These are phyloP conservation scores for Eucalyptus cloeziana DNA, from an alignment of 345 rosid species.

Conservation along the genomic window DNA sequence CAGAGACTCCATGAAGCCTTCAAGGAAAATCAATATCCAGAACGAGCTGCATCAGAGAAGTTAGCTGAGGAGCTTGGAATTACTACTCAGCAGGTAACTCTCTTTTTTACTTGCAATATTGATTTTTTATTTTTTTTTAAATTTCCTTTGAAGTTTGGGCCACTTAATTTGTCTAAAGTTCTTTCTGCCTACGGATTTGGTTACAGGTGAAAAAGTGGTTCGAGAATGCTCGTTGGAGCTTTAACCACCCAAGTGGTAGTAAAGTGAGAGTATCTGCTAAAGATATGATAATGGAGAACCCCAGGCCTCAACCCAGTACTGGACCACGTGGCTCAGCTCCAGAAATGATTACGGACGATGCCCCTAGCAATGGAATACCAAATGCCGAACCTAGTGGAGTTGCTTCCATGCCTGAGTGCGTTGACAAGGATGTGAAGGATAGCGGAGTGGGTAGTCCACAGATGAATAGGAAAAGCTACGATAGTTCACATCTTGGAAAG, in stretches of 20 bases:
- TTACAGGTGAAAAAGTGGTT: conserved; percentile 82
- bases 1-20: conserved; percentile 55
- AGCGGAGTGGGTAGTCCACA: background rate
- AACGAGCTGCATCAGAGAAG: conserved; percentile 41
- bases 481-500: background rate
- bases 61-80: conserved; percentile 55
- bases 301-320: background rate
- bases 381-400: background rate
- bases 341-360: background rate
- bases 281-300: conserved; percentile 7
- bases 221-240: conserved; percentile 65
- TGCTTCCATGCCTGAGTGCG: background rate
- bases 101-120: background rate
- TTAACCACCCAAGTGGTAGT: conserved; percentile 20
- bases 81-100: conserved; percentile 48
- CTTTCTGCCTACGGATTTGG: background rate
- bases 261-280: background rate
- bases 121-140: background rate
- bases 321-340: background rate
- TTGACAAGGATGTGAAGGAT: background rate
- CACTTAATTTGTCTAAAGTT: background rate
- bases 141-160: background rate
- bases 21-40: conserved; percentile 59
- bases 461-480: background rate
- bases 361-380: background rate